Percentiles rank a stretch among this genome's conserved stretches.
phyloP scores from a whole-genome alignment of 2,329 filamentous ascomycete species.

The Ceratocystis colombiana region DNA sequence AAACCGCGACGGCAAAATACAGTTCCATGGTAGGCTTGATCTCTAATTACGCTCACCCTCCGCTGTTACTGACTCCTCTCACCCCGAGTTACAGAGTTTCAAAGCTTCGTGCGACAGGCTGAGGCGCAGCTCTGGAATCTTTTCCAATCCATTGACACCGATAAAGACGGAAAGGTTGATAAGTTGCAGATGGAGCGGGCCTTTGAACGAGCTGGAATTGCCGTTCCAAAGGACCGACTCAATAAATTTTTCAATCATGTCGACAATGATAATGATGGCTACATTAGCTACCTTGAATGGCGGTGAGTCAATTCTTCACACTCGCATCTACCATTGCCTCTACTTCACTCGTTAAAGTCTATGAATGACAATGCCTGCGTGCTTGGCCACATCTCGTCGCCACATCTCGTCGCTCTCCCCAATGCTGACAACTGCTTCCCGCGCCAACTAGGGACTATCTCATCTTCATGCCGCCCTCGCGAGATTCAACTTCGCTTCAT shows the following conservation, averaged over 20 bases:
- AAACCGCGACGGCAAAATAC: slow-evolving; percentile 78
- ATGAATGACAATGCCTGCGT: no score
- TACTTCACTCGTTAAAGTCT: no score
- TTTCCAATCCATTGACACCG: slow-evolving; percentile 77
- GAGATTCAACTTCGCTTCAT: slow-evolving; percentile 53
- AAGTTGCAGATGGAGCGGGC: slow-evolving; percentile 72
- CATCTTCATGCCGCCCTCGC: slow-evolving; percentile 68
- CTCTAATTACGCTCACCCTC: not conserved
- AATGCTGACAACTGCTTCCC: no score
- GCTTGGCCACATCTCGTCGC: no score
- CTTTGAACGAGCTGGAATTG: slow-evolving; percentile 67
- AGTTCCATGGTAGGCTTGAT: slow-evolving; percentile 63
- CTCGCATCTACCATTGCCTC: no score
- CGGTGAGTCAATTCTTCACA: slow-evolving; percentile 52
- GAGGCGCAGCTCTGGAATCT: slow-evolving; percentile 73
- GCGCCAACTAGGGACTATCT: slow-evolving; percentile 63
- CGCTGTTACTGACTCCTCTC: slow-evolving; percentile 18
- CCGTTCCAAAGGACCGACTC: slow-evolving; percentile 65
- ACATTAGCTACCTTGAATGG: slow-evolving; percentile 90
- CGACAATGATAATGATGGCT: slow-evolving; percentile 78
- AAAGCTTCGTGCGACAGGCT: slow-evolving; percentile 73
- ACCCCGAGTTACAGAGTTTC: slow-evolving; percentile 60
- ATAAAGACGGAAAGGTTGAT: slow-evolving; percentile 77
- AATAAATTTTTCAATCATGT: slow-evolving; percentile 82
- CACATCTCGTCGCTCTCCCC: no score